Evolutionary conservation across 2,329 filamentous ascomycete genomes (phyloP).

Genomic region (Ophiocordyceps camponoti-saundersi): DNA sequence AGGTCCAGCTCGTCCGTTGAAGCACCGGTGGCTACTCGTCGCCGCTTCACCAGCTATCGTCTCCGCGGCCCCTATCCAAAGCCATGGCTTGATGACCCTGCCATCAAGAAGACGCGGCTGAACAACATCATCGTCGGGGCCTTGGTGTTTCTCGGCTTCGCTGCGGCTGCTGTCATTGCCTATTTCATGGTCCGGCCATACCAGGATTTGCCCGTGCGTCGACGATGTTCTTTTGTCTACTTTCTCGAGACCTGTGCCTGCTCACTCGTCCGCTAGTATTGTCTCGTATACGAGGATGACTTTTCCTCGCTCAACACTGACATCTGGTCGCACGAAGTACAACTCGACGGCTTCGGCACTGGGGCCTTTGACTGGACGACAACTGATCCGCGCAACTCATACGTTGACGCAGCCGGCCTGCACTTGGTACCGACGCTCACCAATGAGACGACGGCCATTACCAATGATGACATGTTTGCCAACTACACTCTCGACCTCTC

Average conservation of each 20-base stretch:
- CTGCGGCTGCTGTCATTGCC: conserved; percentile 15
- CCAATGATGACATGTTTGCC: conserved; percentile 17
- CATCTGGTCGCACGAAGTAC: conserved; percentile 31
- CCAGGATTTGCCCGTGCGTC: conserved; percentile 6
- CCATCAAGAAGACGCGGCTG: conserved; percentile 14
- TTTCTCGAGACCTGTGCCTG: not conserved
- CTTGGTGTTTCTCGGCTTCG: conserved; percentile 16
- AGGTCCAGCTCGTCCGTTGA: not conserved
- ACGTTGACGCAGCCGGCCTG: conserved; percentile 27
- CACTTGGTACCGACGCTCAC: conserved; percentile 38
- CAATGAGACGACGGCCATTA: conserved; percentile 20
- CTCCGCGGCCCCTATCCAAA: conserved; percentile 17
- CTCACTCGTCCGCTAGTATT: conserved; percentile 18
- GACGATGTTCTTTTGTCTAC: not conserved
- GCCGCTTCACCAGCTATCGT: conserved; percentile 16
- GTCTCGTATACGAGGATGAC: conserved; percentile 30
- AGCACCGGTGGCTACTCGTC: not conserved
- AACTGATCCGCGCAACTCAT: conserved; percentile 26
- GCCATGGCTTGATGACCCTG: conserved; percentile 19
- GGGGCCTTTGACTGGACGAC: conserved; percentile 39
- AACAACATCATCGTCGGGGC: conserved; percentile 17
- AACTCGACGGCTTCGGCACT: conserved; percentile 26
- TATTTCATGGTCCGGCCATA: conserved; percentile 13
- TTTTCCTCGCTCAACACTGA: conserved; percentile 25
- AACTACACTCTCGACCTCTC: conserved; percentile 27